Evolutionary conservation across 192 early-diverging fungal genomes (phyloP).

Genomic region (Coemansia sp.): DNA sequence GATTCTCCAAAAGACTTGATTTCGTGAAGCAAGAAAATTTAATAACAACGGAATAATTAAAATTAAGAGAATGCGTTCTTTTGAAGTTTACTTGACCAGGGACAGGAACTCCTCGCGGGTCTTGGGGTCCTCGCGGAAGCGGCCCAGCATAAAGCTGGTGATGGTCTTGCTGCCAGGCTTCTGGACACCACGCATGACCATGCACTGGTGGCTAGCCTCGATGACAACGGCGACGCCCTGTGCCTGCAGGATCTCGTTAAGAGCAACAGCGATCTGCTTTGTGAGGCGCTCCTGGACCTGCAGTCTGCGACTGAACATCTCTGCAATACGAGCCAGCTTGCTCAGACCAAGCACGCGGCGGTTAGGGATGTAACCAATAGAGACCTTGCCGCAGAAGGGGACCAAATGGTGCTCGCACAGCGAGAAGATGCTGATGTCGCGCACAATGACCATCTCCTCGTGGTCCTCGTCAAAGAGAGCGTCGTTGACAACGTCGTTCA

Average conservation of each 20-base stretch:
- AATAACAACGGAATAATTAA: background rate
- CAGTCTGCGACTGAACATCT: conserved; percentile 95
- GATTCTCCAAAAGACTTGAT: background rate
- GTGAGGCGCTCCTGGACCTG: conserved; percentile 98
- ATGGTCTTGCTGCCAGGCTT: conserved; percentile 96
- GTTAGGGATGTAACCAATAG: conserved; percentile 97
- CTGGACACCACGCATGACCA: conserved; percentile 97
- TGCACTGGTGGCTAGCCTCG: conserved; percentile 95
- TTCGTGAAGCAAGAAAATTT: background rate
- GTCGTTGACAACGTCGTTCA: conserved; percentile 88
- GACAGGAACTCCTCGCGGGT: conserved; percentile 97
- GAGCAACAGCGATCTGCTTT: conserved; percentile 91
- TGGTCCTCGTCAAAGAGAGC: conserved; percentile 98
- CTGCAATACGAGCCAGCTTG: conserved; percentile 97
- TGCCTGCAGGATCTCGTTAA: conserved; percentile 91
- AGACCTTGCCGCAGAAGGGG: conserved; percentile 96
- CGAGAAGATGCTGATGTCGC: conserved; percentile 93
- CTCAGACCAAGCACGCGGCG: conserved; percentile 91
- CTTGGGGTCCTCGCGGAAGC: conserved; percentile 86
- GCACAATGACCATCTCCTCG: conserved; percentile 99
- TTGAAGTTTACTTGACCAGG: conserved; percentile 57
- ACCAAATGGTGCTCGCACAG: conserved; percentile 99
- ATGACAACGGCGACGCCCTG: conserved; percentile 97
- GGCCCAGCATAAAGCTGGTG: conserved; percentile 94
- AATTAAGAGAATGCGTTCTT: background rate